These are phyloP conservation scores for Monosporozyma aerobia DNA, from an alignment of 805 yeast genomes.

Conservation along the genomic window DNA sequence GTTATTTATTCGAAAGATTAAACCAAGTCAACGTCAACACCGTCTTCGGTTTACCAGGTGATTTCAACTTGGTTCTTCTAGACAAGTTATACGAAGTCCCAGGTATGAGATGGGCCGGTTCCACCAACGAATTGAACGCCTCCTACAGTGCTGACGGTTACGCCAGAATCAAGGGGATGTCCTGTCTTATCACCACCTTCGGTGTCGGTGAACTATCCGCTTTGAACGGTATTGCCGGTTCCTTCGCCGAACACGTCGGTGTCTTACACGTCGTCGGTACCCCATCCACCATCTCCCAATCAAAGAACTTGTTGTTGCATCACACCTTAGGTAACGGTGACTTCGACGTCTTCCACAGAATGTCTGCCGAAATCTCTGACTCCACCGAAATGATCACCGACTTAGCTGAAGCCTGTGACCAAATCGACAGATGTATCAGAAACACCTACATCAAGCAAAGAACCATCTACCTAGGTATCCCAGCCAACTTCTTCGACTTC, in stretches of 20 bases:
- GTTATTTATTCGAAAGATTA: constrained; percentile 5
- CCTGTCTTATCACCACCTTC: constrained; percentile 4
- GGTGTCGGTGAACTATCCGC: constrained; percentile 7
- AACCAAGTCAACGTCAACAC: constrained; percentile 4
- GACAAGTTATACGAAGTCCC: constrained; percentile 5
- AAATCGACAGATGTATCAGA: constrained; percentile 3
- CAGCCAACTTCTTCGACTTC: constrained; percentile 2
- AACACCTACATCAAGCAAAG: constrained; percentile 3
- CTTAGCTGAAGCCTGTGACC: not conserved
- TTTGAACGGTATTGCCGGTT: constrained; percentile 5
- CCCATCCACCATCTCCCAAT: constrained; percentile 3
- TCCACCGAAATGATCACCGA: constrained; percentile 1
- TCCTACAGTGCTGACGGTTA: constrained; percentile 4
- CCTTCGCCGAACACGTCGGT: constrained; percentile 6
- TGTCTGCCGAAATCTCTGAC: constrained; percentile 4
- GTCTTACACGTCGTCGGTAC: constrained; percentile 4
- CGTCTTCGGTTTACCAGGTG: constrained; percentile 6
- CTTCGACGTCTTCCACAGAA: constrained; percentile 6
- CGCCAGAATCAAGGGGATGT: constrained; percentile 4
- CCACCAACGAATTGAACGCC: constrained; percentile 4
- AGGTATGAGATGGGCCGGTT: constrained; percentile 7
- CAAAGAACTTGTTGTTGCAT: constrained; percentile 2
- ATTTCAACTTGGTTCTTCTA: constrained; percentile 4
- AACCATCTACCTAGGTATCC: constrained; percentile 4
- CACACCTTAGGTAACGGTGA: constrained; percentile 7